Conservation (phyloP, 2,329 filamentous ascomycete species). For the Chaetoscypha palmicola region DNA sequence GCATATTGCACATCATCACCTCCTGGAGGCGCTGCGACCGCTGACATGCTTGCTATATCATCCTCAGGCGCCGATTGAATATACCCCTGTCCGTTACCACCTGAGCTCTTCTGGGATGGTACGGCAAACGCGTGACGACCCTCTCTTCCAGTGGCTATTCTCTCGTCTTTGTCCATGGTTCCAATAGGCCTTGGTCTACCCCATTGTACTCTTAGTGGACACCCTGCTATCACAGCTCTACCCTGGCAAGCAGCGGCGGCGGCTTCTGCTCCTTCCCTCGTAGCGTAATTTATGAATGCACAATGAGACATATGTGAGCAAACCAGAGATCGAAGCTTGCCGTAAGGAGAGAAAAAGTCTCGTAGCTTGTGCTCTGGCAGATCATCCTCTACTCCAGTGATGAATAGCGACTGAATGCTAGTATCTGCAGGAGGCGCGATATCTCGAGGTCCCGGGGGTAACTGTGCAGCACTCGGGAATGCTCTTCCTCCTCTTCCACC, state of each 20-base stretch:
- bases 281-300: slow-evolving; percentile 92
- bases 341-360: slow-evolving; percentile 81
- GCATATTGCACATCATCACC: slow-evolving; percentile 74
- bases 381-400: slow-evolving; percentile 94
- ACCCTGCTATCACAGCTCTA: slow-evolving; percentile 81
- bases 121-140: slow-evolving; percentile 54
- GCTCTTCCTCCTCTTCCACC: slow-evolving; percentile 40
- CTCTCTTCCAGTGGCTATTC: slow-evolving; percentile 73
- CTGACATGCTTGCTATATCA: slow-evolving; percentile 28
- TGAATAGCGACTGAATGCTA: slow-evolving; percentile 86
- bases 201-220: slow-evolving; percentile 85
- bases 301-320: slow-evolving; percentile 97
- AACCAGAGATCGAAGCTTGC: slow-evolving; percentile 84
- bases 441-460: slow-evolving; percentile 77
- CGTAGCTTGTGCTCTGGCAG: slow-evolving; percentile 87
- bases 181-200: slow-evolving; percentile 87
- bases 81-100: slow-evolving; percentile 28
- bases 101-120: slow-evolving; percentile 34
- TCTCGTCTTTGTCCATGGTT: slow-evolving; percentile 80
- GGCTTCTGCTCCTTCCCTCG: slow-evolving; percentile 74
- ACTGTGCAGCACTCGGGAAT: slow-evolving; percentile 64
- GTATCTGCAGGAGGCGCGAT: slow-evolving; percentile 76
- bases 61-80: slow-evolving; percentile 21
- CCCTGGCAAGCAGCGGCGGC: slow-evolving; percentile 83
- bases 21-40: slow-evolving; percentile 73